These are phyloP conservation scores for Fusarium sp. DNA, from an alignment of 2,329 filamentous ascomycete species.

Conservation along the genomic window DNA sequence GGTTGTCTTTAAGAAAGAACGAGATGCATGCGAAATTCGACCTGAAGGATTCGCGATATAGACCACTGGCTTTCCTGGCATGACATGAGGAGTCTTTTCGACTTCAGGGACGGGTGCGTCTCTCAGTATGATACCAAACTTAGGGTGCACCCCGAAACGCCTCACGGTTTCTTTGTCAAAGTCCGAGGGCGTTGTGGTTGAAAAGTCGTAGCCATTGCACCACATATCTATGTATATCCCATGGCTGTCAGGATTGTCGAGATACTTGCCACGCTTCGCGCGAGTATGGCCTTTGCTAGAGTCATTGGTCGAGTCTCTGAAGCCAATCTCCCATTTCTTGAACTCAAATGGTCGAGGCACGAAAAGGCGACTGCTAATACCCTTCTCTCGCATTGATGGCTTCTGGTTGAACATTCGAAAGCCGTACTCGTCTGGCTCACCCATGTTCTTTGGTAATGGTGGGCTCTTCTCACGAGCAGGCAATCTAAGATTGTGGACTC, in stretches of 20 bases:
- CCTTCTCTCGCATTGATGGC: constrained; percentile 56
- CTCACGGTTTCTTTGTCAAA: constrained; percentile 63
- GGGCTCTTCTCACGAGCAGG: constrained; percentile 54
- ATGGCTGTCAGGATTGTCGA: constrained; percentile 65
- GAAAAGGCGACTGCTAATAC: constrained; percentile 66
- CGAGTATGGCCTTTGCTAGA: constrained; percentile 64
- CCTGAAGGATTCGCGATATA: constrained; percentile 61
- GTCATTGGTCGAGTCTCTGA: constrained; percentile 69
- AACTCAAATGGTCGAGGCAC: constrained; percentile 61
- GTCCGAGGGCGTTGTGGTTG: constrained; percentile 60
- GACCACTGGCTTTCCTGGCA: constrained; percentile 62
- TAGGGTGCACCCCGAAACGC: constrained; percentile 64
- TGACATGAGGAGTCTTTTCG: constrained; percentile 54
- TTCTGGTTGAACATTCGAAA: constrained; percentile 58
- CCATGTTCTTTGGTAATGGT: constrained; percentile 53
- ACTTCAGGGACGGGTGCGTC: constrained; percentile 60
- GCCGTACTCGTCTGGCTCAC: constrained; percentile 64
- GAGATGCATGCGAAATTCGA: constrained; percentile 61
- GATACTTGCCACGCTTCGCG: constrained; percentile 64
- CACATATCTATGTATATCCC: constrained; percentile 67
- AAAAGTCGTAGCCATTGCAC: constrained; percentile 65
- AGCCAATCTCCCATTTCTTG: constrained; percentile 67
- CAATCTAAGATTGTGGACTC: constrained; percentile 45
- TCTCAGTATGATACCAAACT: constrained; percentile 64
- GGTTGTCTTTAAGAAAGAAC: constrained; percentile 54